phyloP scores from a whole-genome alignment of 345 rosid species.

The Chamaenerion angustifolium region DNA sequence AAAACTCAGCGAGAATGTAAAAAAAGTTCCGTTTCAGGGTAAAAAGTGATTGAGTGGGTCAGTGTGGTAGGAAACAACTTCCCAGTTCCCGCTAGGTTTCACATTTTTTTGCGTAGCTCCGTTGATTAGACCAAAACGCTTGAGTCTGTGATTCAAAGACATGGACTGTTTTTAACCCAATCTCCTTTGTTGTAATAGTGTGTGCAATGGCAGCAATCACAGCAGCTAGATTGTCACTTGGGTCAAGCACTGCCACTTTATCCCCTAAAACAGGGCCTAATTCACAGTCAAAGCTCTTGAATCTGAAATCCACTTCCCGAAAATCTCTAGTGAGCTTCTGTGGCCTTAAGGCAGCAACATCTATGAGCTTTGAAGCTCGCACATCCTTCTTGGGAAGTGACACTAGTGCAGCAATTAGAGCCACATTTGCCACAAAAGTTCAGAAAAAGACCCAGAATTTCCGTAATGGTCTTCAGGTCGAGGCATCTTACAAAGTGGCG shows the following conservation, averaged over 20 bases:
- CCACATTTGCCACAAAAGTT: constrained; percentile 26
- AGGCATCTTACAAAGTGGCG: constrained; percentile 54
- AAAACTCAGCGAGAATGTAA: too few species aligned
- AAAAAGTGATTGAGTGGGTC: too few species aligned
- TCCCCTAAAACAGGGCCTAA: constrained; percentile 3
- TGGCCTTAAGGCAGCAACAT: constrained; percentile 11
- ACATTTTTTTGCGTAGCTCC: too few species aligned
- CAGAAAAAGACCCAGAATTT: constrained; percentile 21
- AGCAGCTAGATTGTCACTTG: constrained; percentile 9
- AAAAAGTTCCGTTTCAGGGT: too few species aligned
- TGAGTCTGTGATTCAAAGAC: neutral
- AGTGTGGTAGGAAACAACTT: too few species aligned
- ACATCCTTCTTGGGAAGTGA: constrained; percentile 25
- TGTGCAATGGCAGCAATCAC: constrained; percentile 12
- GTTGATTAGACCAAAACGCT: too few species aligned
- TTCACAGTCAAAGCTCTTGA: constrained; percentile 8
- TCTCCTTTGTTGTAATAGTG: neutral
- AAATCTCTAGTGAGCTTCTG: constrained; percentile 4
- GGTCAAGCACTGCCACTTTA: constrained; percentile 6
- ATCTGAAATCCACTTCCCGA: constrained; percentile 4
- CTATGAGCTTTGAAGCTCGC: constrained; percentile 7
- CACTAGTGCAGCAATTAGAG: constrained; percentile 29
- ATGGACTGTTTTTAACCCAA: neutral
- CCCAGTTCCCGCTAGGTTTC: too few species aligned
- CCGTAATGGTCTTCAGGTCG: constrained; percentile 26